Percentiles rank a stretch among this genome's conserved stretches.
Conservation (phyloP, 345 rosid genomes). For the Lenwebbia sp. region DNA sequence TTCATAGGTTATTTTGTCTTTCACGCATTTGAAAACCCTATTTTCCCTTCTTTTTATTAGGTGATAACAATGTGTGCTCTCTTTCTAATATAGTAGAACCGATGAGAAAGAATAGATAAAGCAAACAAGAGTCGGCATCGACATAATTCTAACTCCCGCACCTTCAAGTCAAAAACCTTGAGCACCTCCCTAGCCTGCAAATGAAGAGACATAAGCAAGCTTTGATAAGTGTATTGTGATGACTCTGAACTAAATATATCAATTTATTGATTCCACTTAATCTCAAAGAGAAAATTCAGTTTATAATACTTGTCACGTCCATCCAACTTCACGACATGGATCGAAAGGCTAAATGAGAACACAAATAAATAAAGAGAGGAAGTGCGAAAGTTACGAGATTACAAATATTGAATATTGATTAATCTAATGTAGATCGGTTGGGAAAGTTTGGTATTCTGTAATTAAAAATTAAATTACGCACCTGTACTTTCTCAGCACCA, state of each 20-base stretch:
- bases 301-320: neutral
- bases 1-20: neutral
- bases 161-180: slow-evolving; percentile 34
- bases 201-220: neutral
- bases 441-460: neutral
- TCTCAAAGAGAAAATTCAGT: neutral
- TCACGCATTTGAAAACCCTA: neutral
- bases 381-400: neutral
- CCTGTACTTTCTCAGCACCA: slow-evolving; percentile 37
- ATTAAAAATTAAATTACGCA: neutral
- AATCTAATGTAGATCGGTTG: neutral
- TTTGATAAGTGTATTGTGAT: neutral
- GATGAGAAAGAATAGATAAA: neutral
- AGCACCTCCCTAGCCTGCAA: slow-evolving; percentile 30
- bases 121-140: neutral
- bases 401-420: neutral
- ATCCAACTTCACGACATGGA: neutral
- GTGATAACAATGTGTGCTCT: neutral
- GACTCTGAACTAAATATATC: neutral
- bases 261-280: neutral
- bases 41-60: neutral
- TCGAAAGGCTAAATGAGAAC: neutral
- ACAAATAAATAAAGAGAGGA: neutral
- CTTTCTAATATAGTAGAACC: neutral
- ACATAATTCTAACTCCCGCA: neutral